Percentiles rank a stretch among this genome's conserved stretches.
These are phyloP conservation scores for Tricholoma saponaceum DNA, from an alignment of 768 basidiomycete genomes.

Conservation along the genomic window DNA sequence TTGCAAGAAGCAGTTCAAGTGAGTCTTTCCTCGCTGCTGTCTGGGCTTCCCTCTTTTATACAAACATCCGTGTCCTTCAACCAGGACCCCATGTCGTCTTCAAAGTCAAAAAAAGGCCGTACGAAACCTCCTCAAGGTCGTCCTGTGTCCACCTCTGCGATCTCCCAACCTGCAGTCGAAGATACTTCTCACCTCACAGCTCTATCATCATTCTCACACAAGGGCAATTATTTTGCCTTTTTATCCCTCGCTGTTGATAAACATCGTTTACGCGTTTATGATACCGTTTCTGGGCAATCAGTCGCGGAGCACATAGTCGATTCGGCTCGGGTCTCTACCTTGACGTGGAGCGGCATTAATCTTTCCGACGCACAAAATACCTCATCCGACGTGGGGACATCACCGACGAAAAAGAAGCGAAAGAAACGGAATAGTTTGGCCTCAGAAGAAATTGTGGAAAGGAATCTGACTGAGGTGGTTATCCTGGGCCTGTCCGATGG, in stretches of 20 bases:
- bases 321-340: slow-evolving; percentile 47
- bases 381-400: slow-evolving; percentile 21
- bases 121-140: slow-evolving; percentile 50
- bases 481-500: slow-evolving; percentile 62
- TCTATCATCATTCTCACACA: slow-evolving; percentile 57
- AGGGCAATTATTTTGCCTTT: slow-evolving; percentile 53
- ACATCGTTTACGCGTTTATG: slow-evolving; percentile 64
- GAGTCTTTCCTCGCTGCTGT: background rate
- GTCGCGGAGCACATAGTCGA: slow-evolving; percentile 57
- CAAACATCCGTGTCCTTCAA: background rate
- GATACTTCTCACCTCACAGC: slow-evolving; percentile 38
- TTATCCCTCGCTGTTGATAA: slow-evolving; percentile 68
- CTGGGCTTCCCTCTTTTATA: background rate
- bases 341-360: slow-evolving; percentile 47
- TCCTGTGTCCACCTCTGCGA: slow-evolving; percentile 48
- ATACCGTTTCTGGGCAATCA: slow-evolving; percentile 50
- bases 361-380: slow-evolving; percentile 21
- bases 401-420: slow-evolving; percentile 52
- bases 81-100: slow-evolving; percentile 32
- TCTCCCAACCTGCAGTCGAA: slow-evolving; percentile 53
- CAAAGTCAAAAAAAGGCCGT: slow-evolving; percentile 48
- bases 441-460: slow-evolving; percentile 19
- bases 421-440: slow-evolving; percentile 35
- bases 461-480: slow-evolving; percentile 37
- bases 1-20: background rate